A percentile compares a stretch with the other conserved stretches of the same genome.
Conservation (phyloP, 345 rosid genomes). For the Syzygium aqueum region DNA sequence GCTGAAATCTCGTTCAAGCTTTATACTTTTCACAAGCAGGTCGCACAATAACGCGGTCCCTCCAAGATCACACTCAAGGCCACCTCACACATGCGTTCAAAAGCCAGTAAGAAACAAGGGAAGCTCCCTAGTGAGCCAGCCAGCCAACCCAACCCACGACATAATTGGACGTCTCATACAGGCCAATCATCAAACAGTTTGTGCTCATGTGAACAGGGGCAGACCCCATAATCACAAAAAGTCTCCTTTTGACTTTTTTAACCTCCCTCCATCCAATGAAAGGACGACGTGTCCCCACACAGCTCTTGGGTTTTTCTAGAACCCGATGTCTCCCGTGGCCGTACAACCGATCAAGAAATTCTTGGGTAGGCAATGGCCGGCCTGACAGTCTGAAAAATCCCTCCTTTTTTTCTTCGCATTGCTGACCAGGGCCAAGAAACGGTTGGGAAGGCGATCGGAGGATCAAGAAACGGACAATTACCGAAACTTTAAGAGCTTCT, state of each 20-base stretch:
- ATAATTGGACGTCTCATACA: neutral
- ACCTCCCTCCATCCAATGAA: neutral
- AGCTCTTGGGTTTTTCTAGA: neutral
- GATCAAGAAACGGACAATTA: neutral
- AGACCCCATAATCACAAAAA: neutral
- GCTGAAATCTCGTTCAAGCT: conserved; percentile 15
- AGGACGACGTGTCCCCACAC: neutral
- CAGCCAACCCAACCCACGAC: neutral
- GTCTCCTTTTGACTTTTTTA: neutral
- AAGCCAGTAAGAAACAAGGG: neutral
- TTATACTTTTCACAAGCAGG: neutral
- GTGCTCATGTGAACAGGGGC: neutral
- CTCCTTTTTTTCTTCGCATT: neutral
- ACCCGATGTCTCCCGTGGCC: neutral
- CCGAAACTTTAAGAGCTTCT: neutral
- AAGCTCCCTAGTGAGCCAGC: neutral
- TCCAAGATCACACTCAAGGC: neutral
- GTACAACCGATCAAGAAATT: neutral
- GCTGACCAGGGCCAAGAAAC: neutral
- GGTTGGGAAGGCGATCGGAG: neutral
- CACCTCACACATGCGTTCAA: conserved; percentile 1
- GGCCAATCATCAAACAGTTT: neutral
- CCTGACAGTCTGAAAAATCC: neutral
- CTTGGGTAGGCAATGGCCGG: neutral
- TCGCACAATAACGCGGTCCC: neutral